Conservation (phyloP, 257 asterid species). For the Forsythia viridissima region DNA sequence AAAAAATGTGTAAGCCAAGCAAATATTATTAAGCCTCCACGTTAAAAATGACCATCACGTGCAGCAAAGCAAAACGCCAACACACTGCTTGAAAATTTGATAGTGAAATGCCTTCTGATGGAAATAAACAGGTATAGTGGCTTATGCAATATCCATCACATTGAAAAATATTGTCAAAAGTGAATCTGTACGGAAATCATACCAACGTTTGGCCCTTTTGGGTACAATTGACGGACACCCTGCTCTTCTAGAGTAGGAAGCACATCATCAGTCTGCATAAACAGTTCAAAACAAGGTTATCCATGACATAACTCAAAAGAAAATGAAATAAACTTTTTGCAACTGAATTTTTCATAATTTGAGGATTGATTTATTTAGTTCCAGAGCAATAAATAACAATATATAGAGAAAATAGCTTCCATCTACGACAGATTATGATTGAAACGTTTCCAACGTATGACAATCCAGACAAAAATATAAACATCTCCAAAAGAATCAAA, state of each 20-base stretch:
- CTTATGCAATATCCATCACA: neutral
- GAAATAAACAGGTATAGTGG: neutral
- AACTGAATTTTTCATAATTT: neutral
- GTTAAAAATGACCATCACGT: neutral
- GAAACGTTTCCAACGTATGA: neutral
- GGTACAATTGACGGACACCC: slow-evolving; percentile 92
- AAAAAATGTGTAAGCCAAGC: neutral
- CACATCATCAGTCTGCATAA: slow-evolving; percentile 79
- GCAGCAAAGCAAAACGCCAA: neutral
- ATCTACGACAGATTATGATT: neutral
- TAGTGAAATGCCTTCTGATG: neutral
- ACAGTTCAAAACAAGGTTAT: slow-evolving; percentile 14
- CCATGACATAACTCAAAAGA: neutral
- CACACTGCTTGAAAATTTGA: neutral
- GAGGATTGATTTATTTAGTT: neutral
- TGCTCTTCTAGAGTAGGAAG: slow-evolving; percentile 96
- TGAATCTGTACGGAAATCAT: slow-evolving; percentile 5
- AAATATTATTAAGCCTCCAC: neutral
- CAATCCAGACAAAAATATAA: neutral
- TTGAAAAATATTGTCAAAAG: slow-evolving; percentile 2
- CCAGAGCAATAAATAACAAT: neutral
- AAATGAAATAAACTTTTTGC: neutral
- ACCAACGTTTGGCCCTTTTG: slow-evolving; percentile 85
- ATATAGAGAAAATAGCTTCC: neutral
- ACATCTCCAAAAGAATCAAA: neutral